Evolutionary conservation across 805 yeast species (phyloP).

Genomic region (Kluyveromyces nonfermentans): DNA sequence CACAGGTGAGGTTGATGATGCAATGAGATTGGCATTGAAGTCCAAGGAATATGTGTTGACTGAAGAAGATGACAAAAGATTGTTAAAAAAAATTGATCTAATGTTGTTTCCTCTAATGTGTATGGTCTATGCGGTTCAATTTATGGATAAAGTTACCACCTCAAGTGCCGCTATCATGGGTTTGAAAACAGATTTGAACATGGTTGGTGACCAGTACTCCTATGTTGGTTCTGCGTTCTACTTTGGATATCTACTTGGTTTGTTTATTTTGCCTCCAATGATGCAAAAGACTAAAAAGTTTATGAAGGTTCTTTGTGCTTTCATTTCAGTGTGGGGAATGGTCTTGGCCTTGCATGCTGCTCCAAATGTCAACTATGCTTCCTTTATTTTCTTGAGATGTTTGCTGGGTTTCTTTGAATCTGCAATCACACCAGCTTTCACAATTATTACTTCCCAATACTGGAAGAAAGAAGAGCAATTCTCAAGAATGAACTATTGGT

Average conservation of each 20-base stretch:
- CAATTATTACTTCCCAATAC: constrained; percentile 44
- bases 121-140: constrained; percentile 37
- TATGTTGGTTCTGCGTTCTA: constrained; percentile 51
- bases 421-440: constrained; percentile 43
- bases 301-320: constrained; percentile 37
- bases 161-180: constrained; percentile 42
- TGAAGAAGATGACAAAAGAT: constrained; percentile 21
- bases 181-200: constrained; percentile 32
- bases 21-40: constrained; percentile 32
- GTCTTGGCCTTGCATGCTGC: constrained; percentile 41
- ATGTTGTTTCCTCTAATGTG: constrained; percentile 39
- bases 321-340: constrained; percentile 48
- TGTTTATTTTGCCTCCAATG: constrained; percentile 8
- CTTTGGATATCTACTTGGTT: constrained; percentile 43
- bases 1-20: constrained; percentile 35
- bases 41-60: constrained; percentile 20
- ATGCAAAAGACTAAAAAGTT: constrained; percentile 43
- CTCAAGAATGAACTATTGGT: constrained; percentile 32
- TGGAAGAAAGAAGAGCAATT: constrained; percentile 37
- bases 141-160: constrained; percentile 45
- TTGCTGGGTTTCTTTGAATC: constrained; percentile 40
- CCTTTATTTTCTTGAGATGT: constrained; percentile 35
- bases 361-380: constrained; percentile 31
- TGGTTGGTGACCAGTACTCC: constrained; percentile 33
- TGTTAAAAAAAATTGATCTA: constrained; percentile 39